These are phyloP conservation scores for Ogataea nitratoaversa DNA, from an alignment of 805 yeast genomes.

Conservation along the genomic window DNA sequence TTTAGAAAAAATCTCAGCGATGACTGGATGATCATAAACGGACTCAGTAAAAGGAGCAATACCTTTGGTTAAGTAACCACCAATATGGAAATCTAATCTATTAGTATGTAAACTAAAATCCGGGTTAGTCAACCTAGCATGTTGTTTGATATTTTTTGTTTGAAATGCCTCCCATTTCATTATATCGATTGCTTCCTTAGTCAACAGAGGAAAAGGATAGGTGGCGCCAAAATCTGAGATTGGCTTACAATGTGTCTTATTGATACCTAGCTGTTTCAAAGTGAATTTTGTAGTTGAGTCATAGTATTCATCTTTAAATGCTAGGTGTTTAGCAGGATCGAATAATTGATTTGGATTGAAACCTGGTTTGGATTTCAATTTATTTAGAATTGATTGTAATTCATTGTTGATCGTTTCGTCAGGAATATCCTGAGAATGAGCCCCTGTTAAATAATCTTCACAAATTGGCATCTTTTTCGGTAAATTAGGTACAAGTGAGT, in stretches of 20 bases:
- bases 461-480: constrained; percentile 11
- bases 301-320: constrained; percentile 35
- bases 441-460: constrained; percentile 19
- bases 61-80: constrained; percentile 43
- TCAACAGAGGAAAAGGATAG: constrained; percentile 55
- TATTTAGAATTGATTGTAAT: constrained; percentile 14
- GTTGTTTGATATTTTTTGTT: constrained; percentile 37
- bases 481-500: too few relatives aligned
- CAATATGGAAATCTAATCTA: constrained; percentile 40
- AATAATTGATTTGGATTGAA: constrained; percentile 25
- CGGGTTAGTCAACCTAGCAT: constrained; percentile 38
- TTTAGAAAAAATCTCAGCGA: constrained; percentile 41
- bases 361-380: constrained; percentile 11
- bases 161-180: constrained; percentile 50
- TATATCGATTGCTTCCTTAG: constrained; percentile 52
- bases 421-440: constrained; percentile 24
- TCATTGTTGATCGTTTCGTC: constrained; percentile 24
- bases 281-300: constrained; percentile 35
- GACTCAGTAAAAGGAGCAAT: constrained; percentile 42
- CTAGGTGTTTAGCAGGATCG: constrained; percentile 36
- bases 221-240: constrained; percentile 40
- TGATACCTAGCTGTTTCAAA: constrained; percentile 34
- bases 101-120: constrained; percentile 26
- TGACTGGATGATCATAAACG: constrained; percentile 51
- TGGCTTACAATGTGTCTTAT: constrained; percentile 32